A percentile compares a stretch with the other conserved stretches of the same genome.
phyloP scores from a whole-genome alignment of 2,329 filamentous ascomycete species.

The Penicillium sp. region DNA sequence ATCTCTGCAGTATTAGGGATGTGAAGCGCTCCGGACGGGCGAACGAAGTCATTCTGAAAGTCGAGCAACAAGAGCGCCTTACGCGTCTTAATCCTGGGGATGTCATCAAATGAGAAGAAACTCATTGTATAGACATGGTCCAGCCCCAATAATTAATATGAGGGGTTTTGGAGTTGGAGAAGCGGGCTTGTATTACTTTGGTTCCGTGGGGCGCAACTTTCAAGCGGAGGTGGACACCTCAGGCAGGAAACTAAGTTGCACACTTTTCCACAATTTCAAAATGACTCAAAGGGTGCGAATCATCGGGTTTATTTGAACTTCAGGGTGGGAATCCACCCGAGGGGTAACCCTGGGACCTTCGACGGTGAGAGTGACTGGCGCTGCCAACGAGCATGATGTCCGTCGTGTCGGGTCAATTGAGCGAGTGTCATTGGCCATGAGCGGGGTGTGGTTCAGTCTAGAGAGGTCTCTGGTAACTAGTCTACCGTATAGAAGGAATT shows the following conservation, averaged over 20 bases:
- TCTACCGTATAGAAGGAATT: neutral
- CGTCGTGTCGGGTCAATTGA: conserved; percentile 4
- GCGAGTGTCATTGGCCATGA: conserved; percentile 1
- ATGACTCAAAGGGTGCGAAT: neutral
- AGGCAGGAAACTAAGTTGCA: conserved; percentile 7
- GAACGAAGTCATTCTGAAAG: conserved; percentile 86
- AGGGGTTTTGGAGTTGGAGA: neutral
- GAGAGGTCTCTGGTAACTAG: neutral
- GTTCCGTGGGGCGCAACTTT: neutral
- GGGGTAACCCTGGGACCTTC: neutral
- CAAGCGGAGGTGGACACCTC: conserved; percentile 12
- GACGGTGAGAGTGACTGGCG: neutral
- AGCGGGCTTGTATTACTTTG: neutral
- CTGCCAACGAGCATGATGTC: neutral
- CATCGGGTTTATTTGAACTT: neutral
- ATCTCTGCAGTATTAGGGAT: conserved; percentile 66
- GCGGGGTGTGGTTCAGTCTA: neutral
- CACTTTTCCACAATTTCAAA: neutral
- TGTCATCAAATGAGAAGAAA: conserved; percentile 30
- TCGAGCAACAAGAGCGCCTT: conserved; percentile 80
- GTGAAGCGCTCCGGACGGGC: conserved; percentile 65
- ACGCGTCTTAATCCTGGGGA: conserved; percentile 56
- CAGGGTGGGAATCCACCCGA: neutral
- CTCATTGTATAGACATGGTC: conserved; percentile 35
- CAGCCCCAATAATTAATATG: neutral